These are phyloP conservation scores for Scedosporium boydii DNA, from an alignment of 2,329 filamentous ascomycete genomes.

Conservation along the genomic window DNA sequence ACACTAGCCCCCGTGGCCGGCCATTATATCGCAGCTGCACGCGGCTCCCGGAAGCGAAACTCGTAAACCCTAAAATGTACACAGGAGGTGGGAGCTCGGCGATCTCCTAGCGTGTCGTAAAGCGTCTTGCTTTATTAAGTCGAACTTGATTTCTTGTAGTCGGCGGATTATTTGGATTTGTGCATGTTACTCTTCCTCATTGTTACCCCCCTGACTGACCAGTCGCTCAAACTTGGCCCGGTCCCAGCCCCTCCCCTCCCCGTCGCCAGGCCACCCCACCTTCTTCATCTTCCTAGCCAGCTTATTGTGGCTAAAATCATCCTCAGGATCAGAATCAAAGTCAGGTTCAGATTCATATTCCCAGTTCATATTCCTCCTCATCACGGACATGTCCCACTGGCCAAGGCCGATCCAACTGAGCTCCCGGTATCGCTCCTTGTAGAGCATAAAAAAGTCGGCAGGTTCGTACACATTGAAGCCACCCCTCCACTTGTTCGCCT, in stretches of 20 bases:
- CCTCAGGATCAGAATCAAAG: slow-evolving; percentile 4
- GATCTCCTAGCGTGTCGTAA: no score
- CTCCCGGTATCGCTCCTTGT: slow-evolving; percentile 9
- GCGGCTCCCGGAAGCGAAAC: no score
- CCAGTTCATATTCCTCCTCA: slow-evolving; percentile 4
- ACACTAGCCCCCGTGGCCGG: no score
- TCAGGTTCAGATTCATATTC: slow-evolving; percentile 5
- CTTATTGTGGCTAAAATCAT: slow-evolving; percentile 5
- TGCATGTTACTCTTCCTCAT: background rate
- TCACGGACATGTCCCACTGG: background rate
- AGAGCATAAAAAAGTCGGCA: slow-evolving; percentile 8
- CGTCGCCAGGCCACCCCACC: slow-evolving; percentile 10
- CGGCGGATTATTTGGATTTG: background rate
- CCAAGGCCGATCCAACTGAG: slow-evolving; percentile 8
- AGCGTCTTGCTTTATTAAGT: no score
- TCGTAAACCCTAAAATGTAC: no score
- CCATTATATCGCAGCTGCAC: no score
- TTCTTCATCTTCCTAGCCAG: slow-evolving; percentile 8
- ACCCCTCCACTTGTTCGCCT: background rate
- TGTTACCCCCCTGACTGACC: background rate
- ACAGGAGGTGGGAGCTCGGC: no score
- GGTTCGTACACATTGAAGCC: slow-evolving; percentile 10
- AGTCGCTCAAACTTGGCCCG: slow-evolving; percentile 6
- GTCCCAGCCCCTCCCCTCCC: slow-evolving; percentile 6
- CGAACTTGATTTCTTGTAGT: background rate